A percentile compares a stretch with the other conserved stretches of the same genome.
Evolutionary conservation across 108 stramenopile species (phyloP).

Genomic region (Cyclotella cryptica): DNA sequence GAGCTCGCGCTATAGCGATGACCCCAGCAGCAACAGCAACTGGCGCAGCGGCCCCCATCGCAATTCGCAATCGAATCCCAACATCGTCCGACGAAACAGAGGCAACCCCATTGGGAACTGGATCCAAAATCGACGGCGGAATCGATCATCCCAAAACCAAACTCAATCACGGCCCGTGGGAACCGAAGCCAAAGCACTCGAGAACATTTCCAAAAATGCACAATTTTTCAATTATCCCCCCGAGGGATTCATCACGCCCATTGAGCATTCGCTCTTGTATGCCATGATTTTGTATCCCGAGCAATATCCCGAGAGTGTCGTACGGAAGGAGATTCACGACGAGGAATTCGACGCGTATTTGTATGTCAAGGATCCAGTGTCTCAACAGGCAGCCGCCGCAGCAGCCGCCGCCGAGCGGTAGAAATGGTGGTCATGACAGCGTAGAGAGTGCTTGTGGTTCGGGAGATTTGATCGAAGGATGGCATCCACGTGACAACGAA

Average conservation of each 20-base stretch:
- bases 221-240: conserved; percentile 53
- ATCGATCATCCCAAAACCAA: not conserved
- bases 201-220: conserved; percentile 30
- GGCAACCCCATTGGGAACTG: conserved; percentile 40
- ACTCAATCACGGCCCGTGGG: conserved; percentile 20
- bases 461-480: too few species aligned
- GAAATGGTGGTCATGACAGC: not conserved
- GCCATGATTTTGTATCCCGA: conserved; percentile 61
- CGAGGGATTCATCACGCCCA: conserved; percentile 60
- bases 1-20: conserved; percentile 42
- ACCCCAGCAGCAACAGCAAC: not conserved
- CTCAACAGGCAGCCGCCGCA: not conserved
- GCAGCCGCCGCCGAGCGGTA: not conserved
- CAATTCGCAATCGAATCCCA: not conserved
- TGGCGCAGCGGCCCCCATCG: conserved; percentile 22
- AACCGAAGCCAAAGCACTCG: conserved; percentile 47
- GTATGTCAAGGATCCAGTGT: conserved; percentile 43
- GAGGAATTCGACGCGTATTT: conserved; percentile 65
- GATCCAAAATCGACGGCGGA: conserved; percentile 31
- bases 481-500: too few species aligned
- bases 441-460: too few species aligned
- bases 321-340: conserved; percentile 59
- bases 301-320: conserved; percentile 57
- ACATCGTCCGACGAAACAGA: conserved; percentile 1
- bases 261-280: conserved; percentile 61